A percentile compares a stretch with the other conserved stretches of the same genome.
Conservation (phyloP, 2,329 filamentous ascomycete species). For the Fusarium sacchari region DNA sequence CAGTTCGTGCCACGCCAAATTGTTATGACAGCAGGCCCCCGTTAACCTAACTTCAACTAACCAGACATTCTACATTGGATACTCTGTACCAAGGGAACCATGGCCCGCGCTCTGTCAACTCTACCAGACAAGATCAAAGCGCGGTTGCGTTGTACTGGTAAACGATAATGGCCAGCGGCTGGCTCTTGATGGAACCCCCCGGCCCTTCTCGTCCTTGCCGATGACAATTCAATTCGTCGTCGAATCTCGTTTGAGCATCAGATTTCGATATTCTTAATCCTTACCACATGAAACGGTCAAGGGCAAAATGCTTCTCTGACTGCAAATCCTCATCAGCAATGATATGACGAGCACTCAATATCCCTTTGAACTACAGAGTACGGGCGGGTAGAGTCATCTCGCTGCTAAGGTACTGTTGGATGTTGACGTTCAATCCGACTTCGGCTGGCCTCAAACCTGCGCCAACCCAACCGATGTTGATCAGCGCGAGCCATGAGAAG, state of each 20-base stretch:
- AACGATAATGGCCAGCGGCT: neutral
- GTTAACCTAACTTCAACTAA: constrained; percentile 1
- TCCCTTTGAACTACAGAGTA: neutral
- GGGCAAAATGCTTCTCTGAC: neutral
- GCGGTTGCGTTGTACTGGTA: neutral
- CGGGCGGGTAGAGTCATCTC: neutral
- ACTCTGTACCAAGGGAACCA: neutral
- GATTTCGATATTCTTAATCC: neutral
- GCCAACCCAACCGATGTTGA: constrained; percentile 28
- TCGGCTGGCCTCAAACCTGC: constrained; percentile 28
- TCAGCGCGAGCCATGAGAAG: constrained; percentile 37
- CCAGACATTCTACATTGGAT: neutral
- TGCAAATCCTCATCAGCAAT: neutral
- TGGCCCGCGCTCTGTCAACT: neutral
- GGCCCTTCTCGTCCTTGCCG: neutral
- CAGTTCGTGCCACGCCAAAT: neutral
- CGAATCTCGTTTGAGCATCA: constrained; percentile 1
- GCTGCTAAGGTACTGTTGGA: neutral
- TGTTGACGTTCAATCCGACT: constrained; percentile 10
- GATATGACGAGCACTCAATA: neutral
- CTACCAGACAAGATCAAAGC: neutral
- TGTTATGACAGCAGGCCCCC: neutral
- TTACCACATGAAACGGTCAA: neutral
- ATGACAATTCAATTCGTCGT: neutral
- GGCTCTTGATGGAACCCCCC: neutral